A percentile compares a stretch with the other conserved stretches of the same genome.
Evolutionary conservation across 306 rosid genomes (phyloP).

Genomic region (Boehmeria nivea): DNA sequence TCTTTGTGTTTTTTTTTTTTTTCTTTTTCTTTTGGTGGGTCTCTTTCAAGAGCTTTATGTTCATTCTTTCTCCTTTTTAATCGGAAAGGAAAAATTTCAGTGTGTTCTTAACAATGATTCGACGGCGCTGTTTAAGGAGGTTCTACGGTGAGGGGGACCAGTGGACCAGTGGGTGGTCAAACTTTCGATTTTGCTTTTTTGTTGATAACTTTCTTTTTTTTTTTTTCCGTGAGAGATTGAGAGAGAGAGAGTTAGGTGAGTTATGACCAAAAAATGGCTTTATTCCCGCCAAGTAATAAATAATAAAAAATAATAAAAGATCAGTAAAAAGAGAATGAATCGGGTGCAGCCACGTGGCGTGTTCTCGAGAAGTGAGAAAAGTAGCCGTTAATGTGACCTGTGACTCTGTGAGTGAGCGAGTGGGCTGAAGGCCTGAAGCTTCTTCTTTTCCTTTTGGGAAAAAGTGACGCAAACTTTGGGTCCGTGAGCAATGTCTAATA

Average conservation of each 20-base stretch:
- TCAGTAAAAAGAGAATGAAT: slow-evolving; percentile 1
- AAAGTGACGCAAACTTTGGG: slow-evolving; percentile 9
- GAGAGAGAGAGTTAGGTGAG: not conserved
- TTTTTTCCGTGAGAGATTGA: slow-evolving; percentile 9
- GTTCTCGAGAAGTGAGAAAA: slow-evolving; percentile 25
- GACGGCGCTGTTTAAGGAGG: slow-evolving; percentile 31
- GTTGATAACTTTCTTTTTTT: not conserved
- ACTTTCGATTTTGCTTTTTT: not conserved
- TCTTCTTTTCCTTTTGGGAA: slow-evolving; percentile 16
- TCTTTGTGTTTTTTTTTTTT: not conserved
- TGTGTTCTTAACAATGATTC: slow-evolving; percentile 15
- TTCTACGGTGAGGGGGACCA: slow-evolving; percentile 5
- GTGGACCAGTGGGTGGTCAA: not conserved
- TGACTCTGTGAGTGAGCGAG: slow-evolving; percentile 14
- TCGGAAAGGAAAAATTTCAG: not conserved
- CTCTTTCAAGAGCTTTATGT: not conserved
- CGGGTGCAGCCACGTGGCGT: slow-evolving; percentile 42
- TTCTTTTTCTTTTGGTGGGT: not conserved
- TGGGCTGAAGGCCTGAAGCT: slow-evolving; percentile 2
- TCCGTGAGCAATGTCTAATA: slow-evolving; percentile 19
- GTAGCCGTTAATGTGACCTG: slow-evolving; percentile 63
- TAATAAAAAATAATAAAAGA: too few species aligned
- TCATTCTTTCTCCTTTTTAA: not conserved
- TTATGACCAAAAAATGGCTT: too few species aligned
- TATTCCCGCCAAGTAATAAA: slow-evolving; percentile 48